These are phyloP conservation scores for Annona squamosa DNA, from an alignment of 164 flowering plant species.

Conservation along the genomic window DNA sequence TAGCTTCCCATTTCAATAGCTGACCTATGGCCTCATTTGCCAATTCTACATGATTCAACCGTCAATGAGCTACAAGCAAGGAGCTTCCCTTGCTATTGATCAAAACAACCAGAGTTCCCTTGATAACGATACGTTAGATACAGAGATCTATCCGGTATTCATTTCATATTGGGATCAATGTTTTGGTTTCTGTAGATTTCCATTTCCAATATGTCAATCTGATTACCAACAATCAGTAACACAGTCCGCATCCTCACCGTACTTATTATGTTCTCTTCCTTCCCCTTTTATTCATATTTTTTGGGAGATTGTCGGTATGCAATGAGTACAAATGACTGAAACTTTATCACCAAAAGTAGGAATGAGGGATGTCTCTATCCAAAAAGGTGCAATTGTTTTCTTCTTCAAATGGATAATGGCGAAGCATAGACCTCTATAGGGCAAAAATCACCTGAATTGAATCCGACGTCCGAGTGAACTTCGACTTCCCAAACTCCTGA, in stretches of 20 bases:
- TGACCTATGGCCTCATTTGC: not conserved
- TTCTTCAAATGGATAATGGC: not conserved
- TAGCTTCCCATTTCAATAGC: not conserved
- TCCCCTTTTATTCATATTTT: not conserved
- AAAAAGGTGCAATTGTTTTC: not conserved
- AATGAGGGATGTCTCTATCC: not conserved
- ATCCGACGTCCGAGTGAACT: slow-evolving; percentile 11
- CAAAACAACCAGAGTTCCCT: not conserved
- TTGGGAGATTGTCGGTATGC: not conserved
- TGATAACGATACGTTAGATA: too few species aligned
- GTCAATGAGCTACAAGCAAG: not conserved
- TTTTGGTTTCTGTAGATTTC: not conserved
- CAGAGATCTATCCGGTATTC: not conserved
- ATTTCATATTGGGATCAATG: not conserved
- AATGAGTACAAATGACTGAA: not conserved
- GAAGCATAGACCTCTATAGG: not conserved
- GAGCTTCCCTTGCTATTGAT: not conserved
- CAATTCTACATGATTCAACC: not conserved
- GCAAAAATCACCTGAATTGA: slow-evolving; percentile 22
- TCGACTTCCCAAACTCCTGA: slow-evolving; percentile 10
- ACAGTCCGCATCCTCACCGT: not conserved
- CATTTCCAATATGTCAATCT: not conserved
- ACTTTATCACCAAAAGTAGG: not conserved
- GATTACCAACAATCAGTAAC: not conserved
- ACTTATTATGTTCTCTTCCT: not conserved